These are phyloP conservation scores for Pulveroboletus sp. DNA, from an alignment of 768 basidiomycete genomes.

Conservation along the genomic window DNA sequence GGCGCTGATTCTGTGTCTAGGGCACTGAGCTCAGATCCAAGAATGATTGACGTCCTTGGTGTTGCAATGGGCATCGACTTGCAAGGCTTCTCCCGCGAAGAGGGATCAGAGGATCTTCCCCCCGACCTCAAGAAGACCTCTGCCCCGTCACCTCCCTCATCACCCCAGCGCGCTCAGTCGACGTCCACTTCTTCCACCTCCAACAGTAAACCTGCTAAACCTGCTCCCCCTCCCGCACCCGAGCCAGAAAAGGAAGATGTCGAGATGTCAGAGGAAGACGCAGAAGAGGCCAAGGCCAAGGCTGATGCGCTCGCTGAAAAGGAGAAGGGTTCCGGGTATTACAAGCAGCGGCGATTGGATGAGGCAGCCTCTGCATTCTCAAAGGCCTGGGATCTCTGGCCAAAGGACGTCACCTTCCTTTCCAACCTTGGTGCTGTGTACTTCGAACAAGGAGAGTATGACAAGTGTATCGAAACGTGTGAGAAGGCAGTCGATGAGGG, in stretches of 20 bases:
- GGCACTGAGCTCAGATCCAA: conserved; percentile 64
- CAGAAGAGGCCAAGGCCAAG: conserved; percentile 69
- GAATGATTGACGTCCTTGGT: conserved; percentile 92
- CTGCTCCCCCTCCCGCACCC: conserved; percentile 36
- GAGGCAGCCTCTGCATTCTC: conserved; percentile 71
- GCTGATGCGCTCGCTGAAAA: conserved; percentile 78
- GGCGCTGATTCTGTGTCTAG: conserved; percentile 27
- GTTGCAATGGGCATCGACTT: conserved; percentile 92
- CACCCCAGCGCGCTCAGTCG: conserved; percentile 29
- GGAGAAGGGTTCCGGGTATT: conserved; percentile 70
- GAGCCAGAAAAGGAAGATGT: conserved; percentile 52
- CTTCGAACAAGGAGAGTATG: conserved; percentile 90
- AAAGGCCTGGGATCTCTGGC: conserved; percentile 90
- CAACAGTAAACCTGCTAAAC: conserved; percentile 31
- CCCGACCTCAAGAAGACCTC: conserved; percentile 42
- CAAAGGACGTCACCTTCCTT: conserved; percentile 90
- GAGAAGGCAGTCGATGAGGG: conserved; percentile 98
- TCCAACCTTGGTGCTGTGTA: conserved; percentile 89
- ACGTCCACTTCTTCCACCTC: conserved; percentile 43
- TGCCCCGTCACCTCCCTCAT: conserved; percentile 19
- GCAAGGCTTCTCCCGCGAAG: conserved; percentile 77
- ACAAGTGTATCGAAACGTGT: conserved; percentile 85
- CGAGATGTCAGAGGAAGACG: conserved; percentile 61
- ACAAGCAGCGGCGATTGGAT: conserved; percentile 82
- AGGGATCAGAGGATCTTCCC: conserved; percentile 78